Evolutionary conservation across 1,139 yeast species (phyloP), one percentile per base, ranked within the genome.

Genomic region (Diutina rugosa): DNA sequence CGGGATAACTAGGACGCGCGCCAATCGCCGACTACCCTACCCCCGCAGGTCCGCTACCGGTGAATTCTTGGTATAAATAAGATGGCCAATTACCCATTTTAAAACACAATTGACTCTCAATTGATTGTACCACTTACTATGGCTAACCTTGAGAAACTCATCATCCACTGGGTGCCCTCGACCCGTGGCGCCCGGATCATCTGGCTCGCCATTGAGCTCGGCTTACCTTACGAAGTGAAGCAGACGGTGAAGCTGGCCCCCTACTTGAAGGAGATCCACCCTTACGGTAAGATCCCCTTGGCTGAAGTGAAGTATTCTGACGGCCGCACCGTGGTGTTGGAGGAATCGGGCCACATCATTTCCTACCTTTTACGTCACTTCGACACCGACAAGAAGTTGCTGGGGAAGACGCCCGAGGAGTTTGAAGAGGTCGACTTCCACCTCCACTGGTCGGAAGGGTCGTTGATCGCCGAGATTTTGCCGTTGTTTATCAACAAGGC

Each of bases 401-500:
- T 64, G 10, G 75, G 77, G 0, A 55, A 58, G 0, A 63, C 62
- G 45, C 70, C 65, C 8, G 71, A 70, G 26, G 76, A 74, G 45
- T 68, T 67, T 58, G 67, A 71, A 28, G 63, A 69, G 59, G 78
- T 78, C 53, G 80, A 80, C 59, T 82, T 77, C 64, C 80, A 71
- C 60, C 66, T 81, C 56, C 84, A 81, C 62, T 80, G 76, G 60
- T 64, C 80, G 6, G 90, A 84, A 63, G 87, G 84, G 0, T 73
- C 84, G 45, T 66, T 84, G 55, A 18, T 21, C 10, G 30, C 48
- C 14, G 48, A 4, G n/a, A 10, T 46, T 5, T 46, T 46, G n/a
- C 48, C 48, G 9, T n/a, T 5, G 14, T 46, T 46, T n/a, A 6
- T 21, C 7, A 18, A 18, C 7, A 18, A 46, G 8, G 48, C 30